These are phyloP conservation scores for Fusarium neocosmosporiellum DNA, from an alignment of 2,329 filamentous ascomycete species.

Conservation along the genomic window DNA sequence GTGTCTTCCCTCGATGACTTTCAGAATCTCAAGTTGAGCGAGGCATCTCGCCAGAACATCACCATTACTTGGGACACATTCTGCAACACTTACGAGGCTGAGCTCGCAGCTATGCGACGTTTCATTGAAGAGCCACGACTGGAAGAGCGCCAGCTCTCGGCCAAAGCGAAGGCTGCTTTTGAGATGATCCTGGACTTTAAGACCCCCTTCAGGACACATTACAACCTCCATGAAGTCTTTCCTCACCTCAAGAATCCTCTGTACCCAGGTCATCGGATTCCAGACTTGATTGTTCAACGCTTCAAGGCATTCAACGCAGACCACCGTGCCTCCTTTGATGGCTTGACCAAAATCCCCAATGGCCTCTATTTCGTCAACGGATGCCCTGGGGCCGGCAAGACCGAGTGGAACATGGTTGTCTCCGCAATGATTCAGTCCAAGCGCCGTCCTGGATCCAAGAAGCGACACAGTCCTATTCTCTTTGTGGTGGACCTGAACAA, in stretches of 20 bases:
- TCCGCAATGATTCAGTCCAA: slow-evolving; percentile 53
- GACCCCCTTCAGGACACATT: slow-evolving; percentile 25
- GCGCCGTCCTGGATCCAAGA: slow-evolving; percentile 33
- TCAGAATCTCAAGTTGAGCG: slow-evolving; percentile 21
- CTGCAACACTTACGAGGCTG: slow-evolving; percentile 48
- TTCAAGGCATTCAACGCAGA: slow-evolving; percentile 52
- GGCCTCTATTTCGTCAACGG: slow-evolving; percentile 58
- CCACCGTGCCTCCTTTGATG: slow-evolving; percentile 51
- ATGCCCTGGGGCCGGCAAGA: slow-evolving; percentile 61
- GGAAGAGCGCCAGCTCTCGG: slow-evolving; percentile 14
- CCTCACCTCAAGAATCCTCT: slow-evolving; percentile 50
- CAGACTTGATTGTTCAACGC: slow-evolving; percentile 40
- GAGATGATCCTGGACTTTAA: slow-evolving; percentile 49
- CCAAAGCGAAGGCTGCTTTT: slow-evolving; percentile 43
- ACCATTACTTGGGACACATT: slow-evolving; percentile 44
- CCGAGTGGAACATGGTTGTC: slow-evolving; percentile 58
- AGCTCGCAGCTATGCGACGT: slow-evolving; percentile 45
- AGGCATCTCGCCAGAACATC: slow-evolving; percentile 33
- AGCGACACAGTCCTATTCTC: slow-evolving; percentile 49
- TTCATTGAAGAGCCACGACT: slow-evolving; percentile 38
- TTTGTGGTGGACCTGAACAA: slow-evolving; percentile 62
- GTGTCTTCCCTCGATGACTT: slow-evolving; percentile 52
- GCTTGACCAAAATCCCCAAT: slow-evolving; percentile 52
- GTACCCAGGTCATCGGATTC: slow-evolving; percentile 31
- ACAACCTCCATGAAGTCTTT: slow-evolving; percentile 43